Evolutionary conservation across 352 stramenopile species (phyloP), one percentile per base, ranked within the genome.

Genomic region (Pythium sukuiense): DNA sequence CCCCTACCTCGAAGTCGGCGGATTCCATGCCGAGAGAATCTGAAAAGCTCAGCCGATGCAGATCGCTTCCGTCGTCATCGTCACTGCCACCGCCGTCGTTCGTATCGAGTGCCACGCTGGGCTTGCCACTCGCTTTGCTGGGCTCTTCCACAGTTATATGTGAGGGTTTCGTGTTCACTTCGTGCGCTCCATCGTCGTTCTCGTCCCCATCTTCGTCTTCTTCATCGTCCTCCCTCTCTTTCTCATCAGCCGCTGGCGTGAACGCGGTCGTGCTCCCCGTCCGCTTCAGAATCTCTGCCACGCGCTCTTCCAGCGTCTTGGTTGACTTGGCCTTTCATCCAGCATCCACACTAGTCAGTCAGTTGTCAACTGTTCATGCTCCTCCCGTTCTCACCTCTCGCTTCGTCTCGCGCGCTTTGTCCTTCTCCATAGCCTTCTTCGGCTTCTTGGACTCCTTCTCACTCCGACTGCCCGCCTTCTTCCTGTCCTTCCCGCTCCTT

Each of bases 1-100:
- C n/a, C n/a, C n/a, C n/a, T 59, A 93, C 87, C 72, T 91, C 82
- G 70, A 93, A 95, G 68, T 95, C 87, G 16, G 83, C 81, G 1
- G 83, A 92, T 37, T 80, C 76, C 62, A 95, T 79, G 3, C 83
- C 85, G 1, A 93, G 73, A 0, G 87, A 95, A 54, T 95, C 87
- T 0, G 81, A 92, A 18, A 79, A 61, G 56, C 76, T 85, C 9
- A 77, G 77, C 2, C 65, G 67, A 43, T 74, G 76, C 0, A 63
- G 56, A 13, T 73, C 64, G 11, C 55, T 69, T 9, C 56, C 52
- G 3, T 59, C 50, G 13, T 70, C 59, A n/a, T 57, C 56, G 41
- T 62, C 29, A 4, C 49, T 62, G 2, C 20, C 37, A 24, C 29
- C 20, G 18, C 33, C 49, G 6, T 43, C 30, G 50, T 6, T 61